Evolutionary conservation across 495 filamentous ascomycete species (phyloP).

Genomic region (Pyrenula aspistea): DNA sequence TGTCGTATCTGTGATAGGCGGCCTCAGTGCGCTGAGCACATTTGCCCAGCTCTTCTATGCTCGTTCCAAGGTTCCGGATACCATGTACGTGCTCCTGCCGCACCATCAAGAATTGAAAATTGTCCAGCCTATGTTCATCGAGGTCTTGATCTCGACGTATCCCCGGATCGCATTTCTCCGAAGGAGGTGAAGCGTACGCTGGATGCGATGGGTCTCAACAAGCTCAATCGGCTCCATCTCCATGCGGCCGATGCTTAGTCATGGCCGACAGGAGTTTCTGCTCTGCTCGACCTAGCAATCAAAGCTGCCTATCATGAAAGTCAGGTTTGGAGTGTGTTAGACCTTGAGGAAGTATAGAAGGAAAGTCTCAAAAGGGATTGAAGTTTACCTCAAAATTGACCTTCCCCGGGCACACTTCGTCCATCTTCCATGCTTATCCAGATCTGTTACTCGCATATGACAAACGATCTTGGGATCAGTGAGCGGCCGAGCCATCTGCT

Average conservation of each 20-base stretch:
- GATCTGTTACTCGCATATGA: conserved; percentile 64
- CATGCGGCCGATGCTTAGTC: conserved; percentile 75
- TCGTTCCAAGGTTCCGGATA: not conserved
- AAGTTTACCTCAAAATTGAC: conserved; percentile 68
- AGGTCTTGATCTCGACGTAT: conserved; percentile 61
- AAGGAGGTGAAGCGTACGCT: conserved; percentile 54
- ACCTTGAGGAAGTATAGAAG: conserved; percentile 52
- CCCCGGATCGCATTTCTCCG: conserved; percentile 52
- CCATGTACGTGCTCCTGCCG: conserved; percentile 6
- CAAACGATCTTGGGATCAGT: conserved; percentile 52
- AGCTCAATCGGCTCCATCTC: conserved; percentile 68
- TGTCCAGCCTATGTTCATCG: conserved; percentile 36
- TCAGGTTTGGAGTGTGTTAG: conserved; percentile 48
- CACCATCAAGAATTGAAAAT: conserved; percentile 11
- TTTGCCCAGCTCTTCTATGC: no score
- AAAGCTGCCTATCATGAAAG: conserved; percentile 55
- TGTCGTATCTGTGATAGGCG: no score
- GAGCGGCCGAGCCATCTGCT: conserved; percentile 62
- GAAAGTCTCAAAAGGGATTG: no score
- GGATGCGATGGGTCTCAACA: conserved; percentile 61
- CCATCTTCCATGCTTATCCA: conserved; percentile 50
- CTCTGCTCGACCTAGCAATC: conserved; percentile 52
- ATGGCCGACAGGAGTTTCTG: conserved; percentile 69
- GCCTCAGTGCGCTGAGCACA: no score
- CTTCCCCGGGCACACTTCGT: conserved; percentile 65